Percentiles rank a stretch among this genome's conserved stretches.
Conservation (phyloP, 164 flowering plant genomes). For the Euptelea pleiosperma region DNA sequence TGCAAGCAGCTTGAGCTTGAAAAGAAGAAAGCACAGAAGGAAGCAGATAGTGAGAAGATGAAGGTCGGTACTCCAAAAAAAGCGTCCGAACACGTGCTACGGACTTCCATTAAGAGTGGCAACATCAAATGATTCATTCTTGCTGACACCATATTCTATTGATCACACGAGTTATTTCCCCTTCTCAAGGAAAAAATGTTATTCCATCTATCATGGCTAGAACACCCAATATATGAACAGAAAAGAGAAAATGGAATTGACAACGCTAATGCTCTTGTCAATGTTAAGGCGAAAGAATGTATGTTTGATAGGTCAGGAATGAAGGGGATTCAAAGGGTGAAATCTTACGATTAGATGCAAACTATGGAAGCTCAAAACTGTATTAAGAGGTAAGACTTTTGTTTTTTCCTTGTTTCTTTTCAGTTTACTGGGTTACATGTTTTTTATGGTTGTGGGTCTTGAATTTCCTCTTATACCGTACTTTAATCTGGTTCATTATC, state of each 20-base stretch:
- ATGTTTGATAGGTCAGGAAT: neutral
- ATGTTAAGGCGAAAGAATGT: neutral
- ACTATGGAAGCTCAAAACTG: neutral
- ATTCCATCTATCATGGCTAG: neutral
- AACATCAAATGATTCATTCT: constrained; percentile 16
- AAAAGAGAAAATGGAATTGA: neutral
- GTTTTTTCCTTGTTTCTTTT: no score
- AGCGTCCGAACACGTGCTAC: constrained; percentile 22
- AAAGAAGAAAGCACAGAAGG: constrained; percentile 69
- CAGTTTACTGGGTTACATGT: neutral
- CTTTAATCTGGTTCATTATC: neutral
- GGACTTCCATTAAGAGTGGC: constrained; percentile 22
- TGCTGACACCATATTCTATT: neutral
- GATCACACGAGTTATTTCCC: constrained; percentile 3
- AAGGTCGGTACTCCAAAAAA: constrained; percentile 33
- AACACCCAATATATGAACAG: neutral
- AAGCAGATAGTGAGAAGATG: constrained; percentile 49
- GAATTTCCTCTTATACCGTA: neutral
- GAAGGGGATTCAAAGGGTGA: neutral
- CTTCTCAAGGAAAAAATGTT: neutral
- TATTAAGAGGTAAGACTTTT: constrained; percentile 2
- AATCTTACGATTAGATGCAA: no score
- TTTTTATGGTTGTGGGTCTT: neutral
- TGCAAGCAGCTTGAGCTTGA: constrained; percentile 77
- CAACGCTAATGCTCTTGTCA: neutral